Base-by-base conservation (phyloP, 768 basidiomycete species). In the Suillus discolor region DNA sequence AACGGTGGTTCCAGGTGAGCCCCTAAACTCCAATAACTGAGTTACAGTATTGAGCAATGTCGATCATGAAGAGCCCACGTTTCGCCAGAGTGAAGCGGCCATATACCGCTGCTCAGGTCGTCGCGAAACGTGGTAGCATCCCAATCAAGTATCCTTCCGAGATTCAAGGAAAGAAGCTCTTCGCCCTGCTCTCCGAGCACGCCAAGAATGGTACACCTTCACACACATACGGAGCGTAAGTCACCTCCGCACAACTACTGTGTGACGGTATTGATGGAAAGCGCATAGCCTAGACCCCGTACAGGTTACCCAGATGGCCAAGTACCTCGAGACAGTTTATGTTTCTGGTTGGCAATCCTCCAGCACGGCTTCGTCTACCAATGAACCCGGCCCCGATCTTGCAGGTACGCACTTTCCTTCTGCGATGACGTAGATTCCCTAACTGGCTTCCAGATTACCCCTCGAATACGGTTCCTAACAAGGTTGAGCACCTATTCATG, bases 251-350 rank as follows among this genome's bases (percentile, higher is more conserved):
- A 25, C 51, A n/a, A 34, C 31, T 51, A 13, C 59, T 44, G 15
- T 53, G 31, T 34, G 65, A 31, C 55, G 41, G 15, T 38, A 57
- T 60, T 65, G 57, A 49, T 39, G 28, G 64, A 44, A 63, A 38
- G 62, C n/a, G 6, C 62, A n/a, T 71, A 98, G 97, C 25, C 89
- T 99, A 69, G 97, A 99, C 77, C 94, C 96, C 0, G 95, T 99
- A 7, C 97, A 99, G 79, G 87, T 98, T 59, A 98, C 96, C 0
- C 97, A 99, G 79, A 99, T 99, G 97, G 96, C 97, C 31, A 93
- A 93, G 76, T 93, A 98, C 78, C 91, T 99, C 71, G 97, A 99
- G 80, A 98, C 97, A 3, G 93, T 99, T 71, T 99, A 99, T 75
- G 94, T 99, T 64, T 99, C 97, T 9, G 97, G 97, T 5, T 94